These are phyloP conservation scores for Xylariaceae sp. DNA, from an alignment of 2,329 filamentous ascomycete genomes.

Conservation along the genomic window DNA sequence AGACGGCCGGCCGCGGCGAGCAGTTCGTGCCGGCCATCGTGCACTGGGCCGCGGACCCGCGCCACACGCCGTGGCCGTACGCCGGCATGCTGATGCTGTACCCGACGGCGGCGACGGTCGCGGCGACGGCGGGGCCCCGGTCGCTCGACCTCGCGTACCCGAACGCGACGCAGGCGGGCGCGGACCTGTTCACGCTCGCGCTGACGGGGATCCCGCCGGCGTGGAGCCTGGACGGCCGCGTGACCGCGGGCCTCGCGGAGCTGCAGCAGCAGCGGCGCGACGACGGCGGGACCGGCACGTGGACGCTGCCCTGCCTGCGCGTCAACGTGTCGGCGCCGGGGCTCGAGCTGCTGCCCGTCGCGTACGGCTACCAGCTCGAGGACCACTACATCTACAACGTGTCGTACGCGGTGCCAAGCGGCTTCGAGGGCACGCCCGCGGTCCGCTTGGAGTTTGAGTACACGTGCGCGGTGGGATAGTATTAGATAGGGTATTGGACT, in stretches of 20 bases:
- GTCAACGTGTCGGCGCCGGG: slow-evolving; percentile 31
- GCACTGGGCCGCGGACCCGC: slow-evolving; percentile 35
- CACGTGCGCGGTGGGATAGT: too few species aligned
- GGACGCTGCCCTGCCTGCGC: slow-evolving; percentile 28
- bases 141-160: slow-evolving; percentile 30
- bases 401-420: slow-evolving; percentile 34
- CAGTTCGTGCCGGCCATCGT: slow-evolving; percentile 38
- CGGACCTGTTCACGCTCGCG: slow-evolving; percentile 31
- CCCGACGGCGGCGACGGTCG: slow-evolving; percentile 34
- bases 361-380: slow-evolving; percentile 30
- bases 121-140: slow-evolving; percentile 28
- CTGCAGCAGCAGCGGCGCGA: too few species aligned
- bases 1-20: slow-evolving; percentile 28
- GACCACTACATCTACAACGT: slow-evolving; percentile 38
- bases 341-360: slow-evolving; percentile 26
- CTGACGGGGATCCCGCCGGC: slow-evolving; percentile 30
- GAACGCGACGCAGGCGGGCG: slow-evolving; percentile 31
- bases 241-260: slow-evolving; percentile 24
- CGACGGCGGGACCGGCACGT: too few species aligned
- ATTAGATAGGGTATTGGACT: too few species aligned
- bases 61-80: slow-evolving; percentile 31
- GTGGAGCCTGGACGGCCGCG: slow-evolving; percentile 28
- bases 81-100: slow-evolving; percentile 32
- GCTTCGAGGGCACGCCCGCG: slow-evolving; percentile 30
- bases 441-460: slow-evolving; percentile 28